phyloP scores from a whole-genome alignment of 1,139 yeast species.

The Hemisphaericaspora xylanilytica region DNA sequence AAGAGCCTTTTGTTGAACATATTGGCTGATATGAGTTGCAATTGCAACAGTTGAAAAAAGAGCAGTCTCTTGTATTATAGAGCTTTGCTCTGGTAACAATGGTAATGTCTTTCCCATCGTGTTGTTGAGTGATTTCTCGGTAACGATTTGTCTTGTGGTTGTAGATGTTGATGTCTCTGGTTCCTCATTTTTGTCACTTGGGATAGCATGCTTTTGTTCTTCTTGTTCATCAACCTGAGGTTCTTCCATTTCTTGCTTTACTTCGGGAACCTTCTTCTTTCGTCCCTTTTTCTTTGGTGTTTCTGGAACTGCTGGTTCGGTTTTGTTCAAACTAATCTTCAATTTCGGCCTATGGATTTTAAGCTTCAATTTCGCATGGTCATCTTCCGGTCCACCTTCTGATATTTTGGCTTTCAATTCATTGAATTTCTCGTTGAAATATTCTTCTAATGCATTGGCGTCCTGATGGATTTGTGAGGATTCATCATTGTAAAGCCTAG shows the following conservation, averaged over 20 bases:
- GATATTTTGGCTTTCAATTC: slow-evolving; percentile 23
- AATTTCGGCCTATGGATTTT: slow-evolving; percentile 22
- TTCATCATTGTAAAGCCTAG: slow-evolving; percentile 56
- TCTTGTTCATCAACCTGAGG: slow-evolving; percentile 13
- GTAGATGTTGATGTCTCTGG: slow-evolving; percentile 12
- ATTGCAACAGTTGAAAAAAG: slow-evolving; percentile 38
- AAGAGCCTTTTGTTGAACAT: slow-evolving; percentile 23
- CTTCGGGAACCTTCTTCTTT: slow-evolving; percentile 17
- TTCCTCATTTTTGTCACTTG: slow-evolving; percentile 14
- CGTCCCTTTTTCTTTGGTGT: slow-evolving; percentile 23
- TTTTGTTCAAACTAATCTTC: slow-evolving; percentile 23
- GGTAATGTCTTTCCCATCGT: slow-evolving; percentile 32
- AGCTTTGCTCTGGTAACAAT: slow-evolving; percentile 24
- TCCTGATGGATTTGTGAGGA: slow-evolving; percentile 56
- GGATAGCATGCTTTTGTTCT: slow-evolving; percentile 18
- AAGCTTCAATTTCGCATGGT: slow-evolving; percentile 28
- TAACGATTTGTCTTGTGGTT: slow-evolving; percentile 9
- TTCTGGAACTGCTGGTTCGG: slow-evolving; percentile 18
- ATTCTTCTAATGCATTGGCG: slow-evolving; percentile 43
- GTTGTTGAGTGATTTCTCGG: slow-evolving; percentile 17
- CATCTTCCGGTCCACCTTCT: slow-evolving; percentile 13
- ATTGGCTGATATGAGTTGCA: slow-evolving; percentile 24
- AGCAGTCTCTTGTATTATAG: slow-evolving; percentile 36
- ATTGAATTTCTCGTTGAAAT: slow-evolving; percentile 31
- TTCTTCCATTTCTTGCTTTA: slow-evolving; percentile 16